Evolutionary conservation across 164 flowering plant species (phyloP).

Genomic region (Magnolia kwangsiensis): DNA sequence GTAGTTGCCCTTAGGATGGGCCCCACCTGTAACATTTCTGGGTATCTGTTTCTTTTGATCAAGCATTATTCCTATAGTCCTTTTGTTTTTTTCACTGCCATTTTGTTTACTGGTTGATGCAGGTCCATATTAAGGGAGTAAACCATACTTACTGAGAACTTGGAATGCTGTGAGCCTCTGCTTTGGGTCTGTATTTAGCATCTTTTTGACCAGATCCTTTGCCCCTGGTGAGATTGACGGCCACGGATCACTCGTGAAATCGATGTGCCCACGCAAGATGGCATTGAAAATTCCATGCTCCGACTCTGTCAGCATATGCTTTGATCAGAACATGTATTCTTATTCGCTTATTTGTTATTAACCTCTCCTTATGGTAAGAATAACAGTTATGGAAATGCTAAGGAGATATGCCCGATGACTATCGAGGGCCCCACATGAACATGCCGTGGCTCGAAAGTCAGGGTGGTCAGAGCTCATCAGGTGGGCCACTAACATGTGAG

Average conservation of each 20-base stretch:
- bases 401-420: not conserved
- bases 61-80: too few species aligned
- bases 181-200: constrained; percentile 77
- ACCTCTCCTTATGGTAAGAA: not conserved
- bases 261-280: constrained; percentile 64
- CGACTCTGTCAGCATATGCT: constrained; percentile 45
- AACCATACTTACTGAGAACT: constrained; percentile 64
- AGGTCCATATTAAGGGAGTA: not conserved
- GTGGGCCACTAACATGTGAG: not conserved
- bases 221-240: constrained; percentile 74
- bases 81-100: too few species aligned
- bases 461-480: not conserved
- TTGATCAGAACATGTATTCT: not conserved
- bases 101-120: not conserved
- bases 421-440: not conserved
- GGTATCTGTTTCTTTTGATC: too few species aligned
- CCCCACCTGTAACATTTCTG: too few species aligned
- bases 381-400: not conserved
- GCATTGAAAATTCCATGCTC: constrained; percentile 90
- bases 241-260: constrained; percentile 87
- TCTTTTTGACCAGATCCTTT: constrained; percentile 79
- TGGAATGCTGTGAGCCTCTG: constrained; percentile 76
- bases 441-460: not conserved
- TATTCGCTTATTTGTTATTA: not conserved
- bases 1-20: too few species aligned